phyloP scores from a whole-genome alignment of 2,329 filamentous ascomycete species.

The Dactylellina parvicollis region DNA sequence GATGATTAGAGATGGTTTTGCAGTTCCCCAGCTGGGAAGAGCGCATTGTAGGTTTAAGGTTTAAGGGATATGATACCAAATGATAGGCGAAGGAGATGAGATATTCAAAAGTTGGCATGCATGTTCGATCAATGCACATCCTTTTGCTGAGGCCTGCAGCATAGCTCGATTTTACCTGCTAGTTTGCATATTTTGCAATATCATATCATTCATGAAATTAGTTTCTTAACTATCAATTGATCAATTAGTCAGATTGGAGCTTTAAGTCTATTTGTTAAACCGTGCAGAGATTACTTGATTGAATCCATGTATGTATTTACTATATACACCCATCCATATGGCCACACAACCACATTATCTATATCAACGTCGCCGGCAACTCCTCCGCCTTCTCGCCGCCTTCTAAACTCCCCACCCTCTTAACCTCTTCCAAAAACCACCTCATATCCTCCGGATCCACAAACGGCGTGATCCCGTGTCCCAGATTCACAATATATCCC shows the following conservation, averaged over 20 bases:
- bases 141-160: too few species aligned
- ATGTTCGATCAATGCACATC: too few species aligned
- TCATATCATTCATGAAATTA: too few species aligned
- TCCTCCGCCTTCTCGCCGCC: background rate
- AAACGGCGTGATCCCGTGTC: slow-evolving; percentile 95
- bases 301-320: slow-evolving; percentile 5
- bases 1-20: slow-evolving; percentile 3
- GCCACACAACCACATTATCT: background rate
- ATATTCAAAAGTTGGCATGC: too few species aligned
- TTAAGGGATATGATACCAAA: too few species aligned
- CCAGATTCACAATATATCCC: slow-evolving; percentile 96
- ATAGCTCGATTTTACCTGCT: too few species aligned
- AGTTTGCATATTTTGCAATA: too few species aligned
- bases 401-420: slow-evolving; percentile 69
- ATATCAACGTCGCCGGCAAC: slow-evolving; percentile 31
- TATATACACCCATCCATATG: slow-evolving; percentile 5
- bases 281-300: slow-evolving; percentile 7
- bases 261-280: background rate
- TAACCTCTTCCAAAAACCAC: slow-evolving; percentile 93
- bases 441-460: slow-evolving; percentile 92
- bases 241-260: too few species aligned
- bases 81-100: too few species aligned
- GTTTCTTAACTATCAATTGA: too few species aligned
- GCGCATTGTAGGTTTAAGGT: too few species aligned
- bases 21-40: too few species aligned